These are phyloP conservation scores for Kickxella alabastrina DNA, from an alignment of 192 early-diverging fungal genomes.

Conservation along the genomic window DNA sequence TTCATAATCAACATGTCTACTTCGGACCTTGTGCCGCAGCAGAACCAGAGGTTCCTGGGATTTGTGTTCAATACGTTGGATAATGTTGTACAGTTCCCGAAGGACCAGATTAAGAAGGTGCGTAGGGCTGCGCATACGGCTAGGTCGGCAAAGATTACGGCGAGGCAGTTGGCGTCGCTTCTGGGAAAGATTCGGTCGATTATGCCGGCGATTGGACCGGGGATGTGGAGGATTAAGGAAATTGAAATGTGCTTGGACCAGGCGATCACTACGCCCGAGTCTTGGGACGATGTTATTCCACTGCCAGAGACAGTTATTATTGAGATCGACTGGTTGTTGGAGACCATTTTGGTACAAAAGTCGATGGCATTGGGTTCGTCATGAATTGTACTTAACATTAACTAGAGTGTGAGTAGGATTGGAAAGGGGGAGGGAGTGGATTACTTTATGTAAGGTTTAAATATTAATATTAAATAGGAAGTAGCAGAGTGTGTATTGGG, in stretches of 20 bases:
- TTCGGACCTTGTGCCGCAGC: constrained; percentile 45
- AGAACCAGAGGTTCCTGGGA: constrained; percentile 49
- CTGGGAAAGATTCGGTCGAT: constrained; percentile 45
- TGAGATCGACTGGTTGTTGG: constrained; percentile 47
- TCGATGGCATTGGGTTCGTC: constrained; percentile 12
- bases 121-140: constrained; percentile 37
- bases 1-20: constrained; percentile 40
- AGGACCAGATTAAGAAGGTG: constrained; percentile 49
- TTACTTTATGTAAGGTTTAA: too few species aligned
- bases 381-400: not conserved
- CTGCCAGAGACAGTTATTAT: constrained; percentile 20
- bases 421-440: not conserved
- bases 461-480: too few species aligned
- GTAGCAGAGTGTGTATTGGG: too few species aligned
- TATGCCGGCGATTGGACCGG: constrained; percentile 44
- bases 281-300: constrained; percentile 39
- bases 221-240: constrained; percentile 24
- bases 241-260: constrained; percentile 31
- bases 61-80: constrained; percentile 50
- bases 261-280: constrained; percentile 33
- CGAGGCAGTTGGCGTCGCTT: constrained; percentile 46
- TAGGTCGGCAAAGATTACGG: constrained; percentile 26
- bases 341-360: constrained; percentile 34
- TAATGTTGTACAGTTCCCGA: constrained; percentile 31
- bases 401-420: not conserved